These are phyloP conservation scores for Physcia stellaris DNA, from an alignment of 495 filamentous ascomycete species.

Conservation along the genomic window DNA sequence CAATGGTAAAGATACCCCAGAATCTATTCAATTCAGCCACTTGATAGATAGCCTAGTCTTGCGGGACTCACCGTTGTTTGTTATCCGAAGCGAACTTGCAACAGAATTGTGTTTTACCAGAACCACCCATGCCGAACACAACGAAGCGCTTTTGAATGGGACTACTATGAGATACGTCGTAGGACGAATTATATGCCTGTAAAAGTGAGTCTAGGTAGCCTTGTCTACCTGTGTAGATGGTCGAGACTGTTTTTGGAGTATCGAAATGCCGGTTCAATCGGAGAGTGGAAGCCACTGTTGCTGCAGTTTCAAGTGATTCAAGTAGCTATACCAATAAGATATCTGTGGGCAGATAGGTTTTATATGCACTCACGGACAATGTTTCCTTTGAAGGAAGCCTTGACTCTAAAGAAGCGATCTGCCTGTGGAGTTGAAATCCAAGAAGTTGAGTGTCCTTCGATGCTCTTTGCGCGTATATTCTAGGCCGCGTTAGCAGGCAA, in stretches of 20 bases:
- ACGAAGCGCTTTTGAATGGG: constrained; percentile 20
- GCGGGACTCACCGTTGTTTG: constrained; percentile 15
- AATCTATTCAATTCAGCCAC: no score
- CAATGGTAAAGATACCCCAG: constrained; percentile 21
- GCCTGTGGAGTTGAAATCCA: no score
- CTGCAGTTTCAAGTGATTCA: not conserved
- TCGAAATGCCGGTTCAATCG: not conserved
- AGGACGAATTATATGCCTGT: not conserved
- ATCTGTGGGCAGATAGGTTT: no score
- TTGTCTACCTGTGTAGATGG: constrained; percentile 12
- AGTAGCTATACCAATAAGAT: not conserved
- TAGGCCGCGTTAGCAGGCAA: no score
- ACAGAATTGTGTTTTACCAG: constrained; percentile 26
- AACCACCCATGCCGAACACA: constrained; percentile 22
- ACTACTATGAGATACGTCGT: not conserved
- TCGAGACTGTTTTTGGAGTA: constrained; percentile 7
- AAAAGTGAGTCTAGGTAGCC: constrained; percentile 4
- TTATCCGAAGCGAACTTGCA: constrained; percentile 23
- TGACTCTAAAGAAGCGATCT: no score
- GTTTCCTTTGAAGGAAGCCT: no score
- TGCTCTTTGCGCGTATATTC: no score
- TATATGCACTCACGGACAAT: no score
- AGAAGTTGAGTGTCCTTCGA: no score
- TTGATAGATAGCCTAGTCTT: not conserved
- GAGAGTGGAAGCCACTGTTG: not conserved